Percentiles rank a stretch among this genome's conserved stretches.
These are phyloP conservation scores for Cystofilobasidium bisporidii DNA, from an alignment of 768 basidiomycete genomes.

Conservation along the genomic window DNA sequence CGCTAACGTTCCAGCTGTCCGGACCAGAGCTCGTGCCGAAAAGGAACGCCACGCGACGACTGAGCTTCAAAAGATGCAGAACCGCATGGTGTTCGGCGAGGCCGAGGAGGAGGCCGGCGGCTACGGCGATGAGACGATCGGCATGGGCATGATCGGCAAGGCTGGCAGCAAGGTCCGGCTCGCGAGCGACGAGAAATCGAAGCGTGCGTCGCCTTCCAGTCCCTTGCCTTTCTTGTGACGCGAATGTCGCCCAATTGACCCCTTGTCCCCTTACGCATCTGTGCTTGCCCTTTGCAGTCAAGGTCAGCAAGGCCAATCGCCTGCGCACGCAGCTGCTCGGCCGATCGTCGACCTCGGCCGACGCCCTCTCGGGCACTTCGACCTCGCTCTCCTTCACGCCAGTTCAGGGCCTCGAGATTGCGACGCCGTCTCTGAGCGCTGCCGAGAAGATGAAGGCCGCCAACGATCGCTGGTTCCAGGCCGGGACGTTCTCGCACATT, in stretches of 20 bases:
- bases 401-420: slow-evolving; percentile 93
- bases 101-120: slow-evolving; percentile 84
- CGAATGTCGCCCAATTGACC: neutral
- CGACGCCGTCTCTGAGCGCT: slow-evolving; percentile 63
- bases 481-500: slow-evolving; percentile 20
- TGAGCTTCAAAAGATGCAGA: slow-evolving; percentile 91
- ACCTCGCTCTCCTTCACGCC: slow-evolving; percentile 91
- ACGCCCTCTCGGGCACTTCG: slow-evolving; percentile 67
- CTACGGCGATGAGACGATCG: slow-evolving; percentile 94
- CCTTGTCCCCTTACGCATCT: neutral
- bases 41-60: slow-evolving; percentile 97
- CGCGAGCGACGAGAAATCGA: slow-evolving; percentile 76
- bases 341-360: slow-evolving; percentile 53
- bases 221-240: neutral
- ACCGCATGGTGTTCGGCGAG: slow-evolving; percentile 90
- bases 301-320: slow-evolving; percentile 90
- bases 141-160: slow-evolving; percentile 90
- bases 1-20: too few species aligned
- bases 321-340: slow-evolving; percentile 76
- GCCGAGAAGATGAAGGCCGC: slow-evolving; percentile 81
- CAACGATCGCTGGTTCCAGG: slow-evolving; percentile 83
- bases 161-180: slow-evolving; percentile 78
- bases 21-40: slow-evolving; percentile 83
- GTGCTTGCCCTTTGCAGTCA: slow-evolving; percentile 51
- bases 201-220: slow-evolving; percentile 50